Percentiles rank a stretch among this genome's conserved stretches.
These are phyloP conservation scores for Zoysia japonica DNA, from an alignment of 176 grass and related monocot genomes.

Conservation along the genomic window DNA sequence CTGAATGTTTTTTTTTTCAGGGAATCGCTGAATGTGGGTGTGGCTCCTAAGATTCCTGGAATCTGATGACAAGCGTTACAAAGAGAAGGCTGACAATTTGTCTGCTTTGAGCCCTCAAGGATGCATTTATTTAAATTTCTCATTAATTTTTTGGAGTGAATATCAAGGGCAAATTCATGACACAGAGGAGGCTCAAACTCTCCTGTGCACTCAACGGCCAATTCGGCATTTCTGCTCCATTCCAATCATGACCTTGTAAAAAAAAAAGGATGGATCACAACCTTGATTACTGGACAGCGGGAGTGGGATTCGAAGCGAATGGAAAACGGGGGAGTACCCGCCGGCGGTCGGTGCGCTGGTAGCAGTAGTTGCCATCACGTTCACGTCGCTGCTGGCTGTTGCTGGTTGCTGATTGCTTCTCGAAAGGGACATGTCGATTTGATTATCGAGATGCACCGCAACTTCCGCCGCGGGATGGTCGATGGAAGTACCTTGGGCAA, in stretches of 20 bases:
- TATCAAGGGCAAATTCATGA: too few relatives aligned
- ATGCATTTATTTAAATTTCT: too few relatives aligned
- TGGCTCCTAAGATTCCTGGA: not conserved
- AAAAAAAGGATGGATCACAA: not conserved
- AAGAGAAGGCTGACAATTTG: not conserved
- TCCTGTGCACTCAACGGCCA: not conserved
- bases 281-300: not conserved
- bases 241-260: not conserved
- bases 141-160: too few relatives aligned
- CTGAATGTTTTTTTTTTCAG: not conserved
- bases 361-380: not conserved
- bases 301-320: not conserved
- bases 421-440: not conserved
- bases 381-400: not conserved
- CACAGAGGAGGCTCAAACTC: too few relatives aligned
- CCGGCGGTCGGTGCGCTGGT: not conserved
- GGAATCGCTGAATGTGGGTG: not conserved
- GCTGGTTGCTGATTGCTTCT: not conserved
- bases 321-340: not conserved
- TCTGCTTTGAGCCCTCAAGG: not conserved
- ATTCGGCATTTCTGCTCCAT: not conserved
- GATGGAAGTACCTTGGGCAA: not conserved
- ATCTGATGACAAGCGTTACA: not conserved
- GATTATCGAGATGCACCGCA: not conserved
- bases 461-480: not conserved